phyloP scores from a whole-genome alignment of 2,329 filamentous ascomycete genomes.

The Phialocephala subalpina region DNA sequence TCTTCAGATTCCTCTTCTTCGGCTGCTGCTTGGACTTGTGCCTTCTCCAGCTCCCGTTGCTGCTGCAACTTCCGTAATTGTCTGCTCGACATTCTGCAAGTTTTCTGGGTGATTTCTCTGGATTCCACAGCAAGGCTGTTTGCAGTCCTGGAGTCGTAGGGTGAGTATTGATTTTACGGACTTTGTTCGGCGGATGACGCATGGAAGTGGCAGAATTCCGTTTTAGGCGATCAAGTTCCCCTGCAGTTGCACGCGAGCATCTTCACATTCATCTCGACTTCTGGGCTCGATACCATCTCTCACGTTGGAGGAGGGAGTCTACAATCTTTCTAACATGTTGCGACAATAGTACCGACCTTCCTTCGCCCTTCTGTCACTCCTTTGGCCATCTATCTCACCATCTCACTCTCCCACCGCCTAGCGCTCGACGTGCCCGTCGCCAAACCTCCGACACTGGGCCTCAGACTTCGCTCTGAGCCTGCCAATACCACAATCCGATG shows the following conservation, averaged over 20 bases:
- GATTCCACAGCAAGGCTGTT: not conserved
- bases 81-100: conserved; percentile 43
- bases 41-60: conserved; percentile 43
- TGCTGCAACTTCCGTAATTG: conserved; percentile 46
- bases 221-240: not conserved
- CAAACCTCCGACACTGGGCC: conserved; percentile 22
- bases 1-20: conserved; percentile 41
- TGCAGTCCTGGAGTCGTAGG: not conserved
- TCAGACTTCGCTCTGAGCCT: conserved; percentile 29
- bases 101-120: not conserved
- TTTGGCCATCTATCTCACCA: not conserved
- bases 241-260: conserved; percentile 9
- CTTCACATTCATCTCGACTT: not conserved
- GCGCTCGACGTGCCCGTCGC: not conserved
- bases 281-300: not conserved
- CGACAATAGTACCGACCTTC: conserved; percentile 5
- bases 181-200: conserved; percentile 38
- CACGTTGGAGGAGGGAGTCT: not conserved
- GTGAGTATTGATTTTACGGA: not conserved
- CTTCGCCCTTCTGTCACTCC: conserved; percentile 4
- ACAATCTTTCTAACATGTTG: conserved; percentile 7
- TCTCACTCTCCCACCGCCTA: conserved; percentile 6
- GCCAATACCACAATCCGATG: conserved; percentile 60
- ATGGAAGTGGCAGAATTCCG: conserved; percentile 28
- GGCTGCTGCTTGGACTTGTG: conserved; percentile 31